A percentile compares a stretch with the other conserved stretches of the same genome.
phyloP scores from a whole-genome alignment of 73 alveolate species.

The Tetrahymena borealis region DNA sequence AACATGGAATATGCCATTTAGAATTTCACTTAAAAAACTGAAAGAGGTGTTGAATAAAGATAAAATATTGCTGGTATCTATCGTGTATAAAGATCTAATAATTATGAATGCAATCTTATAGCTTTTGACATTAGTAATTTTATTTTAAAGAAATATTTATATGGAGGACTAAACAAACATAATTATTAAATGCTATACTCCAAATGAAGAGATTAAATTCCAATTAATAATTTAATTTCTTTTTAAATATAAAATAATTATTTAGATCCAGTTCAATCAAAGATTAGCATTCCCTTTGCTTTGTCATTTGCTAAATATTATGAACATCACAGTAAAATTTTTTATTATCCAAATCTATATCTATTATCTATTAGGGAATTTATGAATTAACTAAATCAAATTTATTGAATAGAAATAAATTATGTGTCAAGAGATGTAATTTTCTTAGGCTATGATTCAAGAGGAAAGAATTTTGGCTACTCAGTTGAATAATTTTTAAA shows the following conservation, averaged over 20 bases:
- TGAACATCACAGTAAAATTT: neutral
- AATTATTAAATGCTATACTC: too few species aligned
- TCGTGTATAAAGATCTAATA: neutral
- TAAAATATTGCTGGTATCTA: neutral
- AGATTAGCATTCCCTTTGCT: neutral
- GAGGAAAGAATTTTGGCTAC: neutral
- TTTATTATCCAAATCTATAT: neutral
- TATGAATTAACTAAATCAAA: neutral
- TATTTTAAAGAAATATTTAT: too few species aligned
- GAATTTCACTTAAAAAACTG: neutral
- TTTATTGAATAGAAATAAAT: neutral
- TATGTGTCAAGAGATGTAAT: neutral
- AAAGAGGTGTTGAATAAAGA: neutral
- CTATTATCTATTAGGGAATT: neutral
- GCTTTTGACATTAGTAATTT: neutral
- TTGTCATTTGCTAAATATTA: neutral
- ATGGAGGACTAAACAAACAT: too few species aligned
- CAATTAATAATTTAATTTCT: too few species aligned
- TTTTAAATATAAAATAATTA: neutral
- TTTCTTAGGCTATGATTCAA: neutral
- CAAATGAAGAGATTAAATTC: too few species aligned
- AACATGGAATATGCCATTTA: neutral
- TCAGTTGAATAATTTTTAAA: neutral
- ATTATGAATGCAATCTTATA: neutral
- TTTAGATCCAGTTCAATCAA: neutral